Evolutionary conservation across 495 filamentous ascomycete species (phyloP).

Genomic region (Aspergillus affinis): DNA sequence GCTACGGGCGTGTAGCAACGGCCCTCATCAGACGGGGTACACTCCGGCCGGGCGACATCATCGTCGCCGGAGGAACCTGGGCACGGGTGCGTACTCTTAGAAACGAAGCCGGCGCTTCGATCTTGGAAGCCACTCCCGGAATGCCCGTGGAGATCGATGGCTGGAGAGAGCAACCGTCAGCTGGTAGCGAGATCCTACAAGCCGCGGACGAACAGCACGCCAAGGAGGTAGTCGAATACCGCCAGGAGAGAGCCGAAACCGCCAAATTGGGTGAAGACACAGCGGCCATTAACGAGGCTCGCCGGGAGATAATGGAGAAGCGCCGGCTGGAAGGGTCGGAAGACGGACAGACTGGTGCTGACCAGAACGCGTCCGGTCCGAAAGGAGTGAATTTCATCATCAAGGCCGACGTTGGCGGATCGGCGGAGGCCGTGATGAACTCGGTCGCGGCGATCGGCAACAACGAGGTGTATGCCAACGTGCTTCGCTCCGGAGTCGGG

Average conservation of each 20-base stretch:
- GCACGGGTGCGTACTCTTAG: slow-evolving; percentile 76
- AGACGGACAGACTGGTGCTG: slow-evolving; percentile 24
- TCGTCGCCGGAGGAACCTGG: slow-evolving; percentile 87
- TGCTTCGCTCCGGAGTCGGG: slow-evolving; percentile 77
- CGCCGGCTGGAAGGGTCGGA: slow-evolving; percentile 46
- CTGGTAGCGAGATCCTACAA: slow-evolving; percentile 85
- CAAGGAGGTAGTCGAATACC: slow-evolving; percentile 75
- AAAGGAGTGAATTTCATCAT: slow-evolving; percentile 78
- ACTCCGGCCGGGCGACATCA: slow-evolving; percentile 72
- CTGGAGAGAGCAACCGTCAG: slow-evolving; percentile 88
- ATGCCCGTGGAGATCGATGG: slow-evolving; percentile 90
- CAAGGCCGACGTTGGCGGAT: slow-evolving; percentile 91
- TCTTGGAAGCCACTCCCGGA: slow-evolving; percentile 78
- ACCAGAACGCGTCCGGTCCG: slow-evolving; percentile 47
- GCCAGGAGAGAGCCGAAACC: slow-evolving; percentile 62
- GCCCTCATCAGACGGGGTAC: slow-evolving; percentile 87
- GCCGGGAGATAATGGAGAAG: slow-evolving; percentile 60
- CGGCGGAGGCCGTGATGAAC: slow-evolving; percentile 83
- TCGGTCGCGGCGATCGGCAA: slow-evolving; percentile 74
- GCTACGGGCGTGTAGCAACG: slow-evolving; percentile 82
- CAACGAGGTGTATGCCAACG: slow-evolving; percentile 72
- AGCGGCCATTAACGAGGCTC: slow-evolving; percentile 71
- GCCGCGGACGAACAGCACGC: slow-evolving; percentile 75
- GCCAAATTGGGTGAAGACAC: slow-evolving; percentile 65
- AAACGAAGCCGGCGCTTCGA: slow-evolving; percentile 76